These are phyloP conservation scores for Pholiota microspora DNA, from an alignment of 768 basidiomycete genomes.

Conservation along the genomic window DNA sequence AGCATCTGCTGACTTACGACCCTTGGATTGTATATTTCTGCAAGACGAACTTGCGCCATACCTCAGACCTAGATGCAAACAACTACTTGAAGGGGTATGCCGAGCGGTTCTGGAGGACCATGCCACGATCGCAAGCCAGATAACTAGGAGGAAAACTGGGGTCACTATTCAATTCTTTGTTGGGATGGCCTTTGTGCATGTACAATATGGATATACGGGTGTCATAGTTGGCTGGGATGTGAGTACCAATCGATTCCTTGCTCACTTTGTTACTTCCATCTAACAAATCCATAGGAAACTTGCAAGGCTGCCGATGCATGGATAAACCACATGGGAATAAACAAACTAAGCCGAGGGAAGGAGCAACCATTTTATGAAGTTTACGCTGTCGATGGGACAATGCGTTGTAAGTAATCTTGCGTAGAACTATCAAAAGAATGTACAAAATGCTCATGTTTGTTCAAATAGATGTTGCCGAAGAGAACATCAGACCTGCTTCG, in stretches of 20 bases:
- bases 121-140: constrained; percentile 22
- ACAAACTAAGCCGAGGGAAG: constrained; percentile 35
- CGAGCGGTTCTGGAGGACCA: constrained; percentile 23
- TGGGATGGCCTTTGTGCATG: constrained; percentile 47
- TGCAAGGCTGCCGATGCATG: constrained; percentile 42
- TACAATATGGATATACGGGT: constrained; percentile 36
- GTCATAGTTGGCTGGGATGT: constrained; percentile 53
- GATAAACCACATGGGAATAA: constrained; percentile 42
- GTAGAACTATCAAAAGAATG: too few relatives aligned
- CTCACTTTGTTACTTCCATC: background rate
- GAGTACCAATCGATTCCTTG: constrained; percentile 13
- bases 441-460: too few relatives aligned
- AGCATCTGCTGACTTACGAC: constrained; percentile 29
- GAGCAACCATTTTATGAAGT: constrained; percentile 51
- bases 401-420: constrained; percentile 34
- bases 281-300: constrained; percentile 15
- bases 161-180: constrained; percentile 36
- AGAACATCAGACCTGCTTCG: background rate
- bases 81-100: constrained; percentile 29
- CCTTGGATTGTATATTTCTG: constrained; percentile 45
- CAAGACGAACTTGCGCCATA: constrained; percentile 34
- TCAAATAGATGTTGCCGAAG: background rate
- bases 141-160: background rate
- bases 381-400: constrained; percentile 30
- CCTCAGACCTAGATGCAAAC: constrained; percentile 21